Conservation (phyloP, 177 flowering plant species). For the Vitis hybrid region DNA sequence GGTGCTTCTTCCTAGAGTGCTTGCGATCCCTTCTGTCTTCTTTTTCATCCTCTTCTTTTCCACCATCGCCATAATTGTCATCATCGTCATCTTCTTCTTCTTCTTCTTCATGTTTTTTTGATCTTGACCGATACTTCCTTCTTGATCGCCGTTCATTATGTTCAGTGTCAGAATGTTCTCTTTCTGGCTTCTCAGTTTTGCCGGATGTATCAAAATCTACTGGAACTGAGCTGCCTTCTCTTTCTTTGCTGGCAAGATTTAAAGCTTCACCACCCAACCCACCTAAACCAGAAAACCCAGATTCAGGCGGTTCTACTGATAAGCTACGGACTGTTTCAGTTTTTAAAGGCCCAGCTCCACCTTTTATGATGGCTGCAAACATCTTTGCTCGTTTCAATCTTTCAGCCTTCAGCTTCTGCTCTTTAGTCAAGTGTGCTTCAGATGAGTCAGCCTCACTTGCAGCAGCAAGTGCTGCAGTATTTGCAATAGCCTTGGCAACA, state of each 20-base stretch:
- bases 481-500: constrained; percentile 52
- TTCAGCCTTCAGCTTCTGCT: constrained; percentile 86
- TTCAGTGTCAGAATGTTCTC: constrained; percentile 32
- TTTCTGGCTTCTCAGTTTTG: constrained; percentile 27
- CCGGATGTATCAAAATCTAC: constrained; percentile 27
- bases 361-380: constrained; percentile 80
- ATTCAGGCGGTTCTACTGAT: constrained; percentile 51
- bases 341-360: constrained; percentile 43
- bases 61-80: constrained; percentile 6
- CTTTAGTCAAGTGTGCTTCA: constrained; percentile 64
- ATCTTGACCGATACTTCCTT: constrained; percentile 43
- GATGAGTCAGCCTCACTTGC: constrained; percentile 70
- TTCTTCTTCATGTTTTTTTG: constrained; percentile 22
- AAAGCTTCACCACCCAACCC: constrained; percentile 30
- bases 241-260: constrained; percentile 33
- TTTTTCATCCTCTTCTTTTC: constrained; percentile 9
- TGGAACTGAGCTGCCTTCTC: constrained; percentile 64
- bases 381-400: constrained; percentile 91
- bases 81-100: constrained; percentile 13
- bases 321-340: constrained; percentile 35
- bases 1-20: constrained; percentile 50
- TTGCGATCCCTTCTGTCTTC: constrained; percentile 33
- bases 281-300: constrained; percentile 42
- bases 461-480: constrained; percentile 59
- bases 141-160: constrained; percentile 38